A percentile compares a stretch with the other conserved stretches of the same genome.
These are phyloP conservation scores for Brassica juncea DNA, from an alignment of 345 rosid species.

Conservation along the genomic window DNA sequence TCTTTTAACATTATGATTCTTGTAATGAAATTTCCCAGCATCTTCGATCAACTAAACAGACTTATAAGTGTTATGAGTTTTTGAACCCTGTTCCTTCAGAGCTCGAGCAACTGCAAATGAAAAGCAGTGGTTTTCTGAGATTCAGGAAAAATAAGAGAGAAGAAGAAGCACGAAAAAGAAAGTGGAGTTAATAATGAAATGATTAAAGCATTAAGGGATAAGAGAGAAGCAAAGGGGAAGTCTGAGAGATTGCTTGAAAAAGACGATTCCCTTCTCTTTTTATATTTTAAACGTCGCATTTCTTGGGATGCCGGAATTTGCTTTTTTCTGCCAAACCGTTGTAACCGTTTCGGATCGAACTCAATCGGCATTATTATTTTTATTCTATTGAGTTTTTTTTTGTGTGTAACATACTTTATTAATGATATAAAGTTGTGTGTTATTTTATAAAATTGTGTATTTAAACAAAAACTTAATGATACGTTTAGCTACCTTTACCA, in stretches of 20 bases:
- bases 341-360: slow-evolving; percentile 6
- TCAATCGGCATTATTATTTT: not conserved
- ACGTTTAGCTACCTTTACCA: too few relatives aligned
- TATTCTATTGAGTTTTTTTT: not conserved
- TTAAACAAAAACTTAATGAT: not conserved
- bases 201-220: not conserved
- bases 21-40: slow-evolving; percentile 63
- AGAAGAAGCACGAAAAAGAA: not conserved
- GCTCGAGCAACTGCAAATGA: not conserved
- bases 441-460: not conserved
- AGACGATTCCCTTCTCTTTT: slow-evolving; percentile 18
- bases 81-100: not conserved
- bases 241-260: slow-evolving; percentile 24
- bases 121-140: not conserved
- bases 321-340: slow-evolving; percentile 11
- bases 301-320: slow-evolving; percentile 15
- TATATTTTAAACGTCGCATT: slow-evolving; percentile 22
- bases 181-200: not conserved
- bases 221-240: not conserved
- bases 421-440: not conserved
- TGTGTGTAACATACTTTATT: not conserved
- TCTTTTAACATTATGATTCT: slow-evolving; percentile 52
- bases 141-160: not conserved
- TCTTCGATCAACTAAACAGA: slow-evolving; percentile 31
- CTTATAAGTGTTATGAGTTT: not conserved